A percentile compares a stretch with the other conserved stretches of the same genome.
These are phyloP conservation scores for Grammothele lineata DNA, from an alignment of 768 basidiomycete species.

Conservation along the genomic window DNA sequence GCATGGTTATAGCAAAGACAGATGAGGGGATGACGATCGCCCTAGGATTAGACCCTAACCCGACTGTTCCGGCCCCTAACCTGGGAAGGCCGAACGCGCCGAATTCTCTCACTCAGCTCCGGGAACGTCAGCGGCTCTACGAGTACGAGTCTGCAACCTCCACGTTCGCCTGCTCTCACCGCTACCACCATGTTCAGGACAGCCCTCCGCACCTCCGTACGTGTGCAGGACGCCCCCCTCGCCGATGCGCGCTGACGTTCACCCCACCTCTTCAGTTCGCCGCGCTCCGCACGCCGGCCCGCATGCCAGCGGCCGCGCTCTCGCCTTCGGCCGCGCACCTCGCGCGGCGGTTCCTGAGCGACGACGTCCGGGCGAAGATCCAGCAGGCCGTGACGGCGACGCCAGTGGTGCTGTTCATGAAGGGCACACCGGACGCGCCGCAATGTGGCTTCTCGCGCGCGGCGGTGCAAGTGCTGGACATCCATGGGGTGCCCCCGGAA, in stretches of 20 bases:
- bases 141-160: conserved; percentile 5
- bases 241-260: not conserved
- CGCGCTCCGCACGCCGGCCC: conserved; percentile 13
- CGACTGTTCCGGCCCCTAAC: too few relatives aligned
- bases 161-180: conserved; percentile 1
- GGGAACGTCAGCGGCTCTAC: too few relatives aligned
- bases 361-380: conserved; percentile 59
- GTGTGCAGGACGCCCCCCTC: conserved; percentile 11
- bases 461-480: conserved; percentile 83
- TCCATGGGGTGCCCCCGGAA: conserved; percentile 73
- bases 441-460: conserved; percentile 97
- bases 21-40: too few relatives aligned
- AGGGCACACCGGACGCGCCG: conserved; percentile 82
- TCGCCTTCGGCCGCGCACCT: conserved; percentile 19
- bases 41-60: too few relatives aligned
- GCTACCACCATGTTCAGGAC: conserved; percentile 41
- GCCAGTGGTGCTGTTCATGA: conserved; percentile 97
- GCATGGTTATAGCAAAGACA: too few relatives aligned
- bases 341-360: conserved; percentile 50
- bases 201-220: conserved; percentile 41
- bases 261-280: conserved; percentile 10
- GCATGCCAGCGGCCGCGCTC: conserved; percentile 10
- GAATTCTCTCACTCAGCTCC: conserved; percentile 17
- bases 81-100: too few relatives aligned
- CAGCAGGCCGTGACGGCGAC: conserved; percentile 67